phyloP scores from a whole-genome alignment of 2,329 filamentous ascomycete genomes.

The Trichoderma guizhouense region DNA sequence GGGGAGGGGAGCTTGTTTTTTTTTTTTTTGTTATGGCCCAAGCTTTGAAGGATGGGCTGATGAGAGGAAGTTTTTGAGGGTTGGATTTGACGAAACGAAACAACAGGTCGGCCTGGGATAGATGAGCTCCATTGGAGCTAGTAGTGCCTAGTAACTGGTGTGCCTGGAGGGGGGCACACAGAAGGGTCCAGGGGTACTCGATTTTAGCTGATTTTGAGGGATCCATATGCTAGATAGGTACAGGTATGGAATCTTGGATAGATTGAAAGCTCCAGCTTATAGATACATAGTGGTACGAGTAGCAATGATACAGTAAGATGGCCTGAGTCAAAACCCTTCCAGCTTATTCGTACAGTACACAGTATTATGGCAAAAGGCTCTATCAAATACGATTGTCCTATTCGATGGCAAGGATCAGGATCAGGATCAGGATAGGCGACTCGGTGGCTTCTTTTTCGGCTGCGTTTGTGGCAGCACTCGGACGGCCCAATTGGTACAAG shows the following conservation, averaged over 20 bases:
- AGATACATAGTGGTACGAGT: background rate
- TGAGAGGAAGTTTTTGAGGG: background rate
- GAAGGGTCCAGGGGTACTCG: background rate
- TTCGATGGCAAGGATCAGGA: too few relatives aligned
- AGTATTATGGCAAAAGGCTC: background rate
- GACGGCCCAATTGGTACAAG: background rate
- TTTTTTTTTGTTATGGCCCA: background rate
- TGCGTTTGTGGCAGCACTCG: background rate
- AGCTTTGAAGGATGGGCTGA: background rate
- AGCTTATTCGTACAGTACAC: background rate
- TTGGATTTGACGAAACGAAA: background rate
- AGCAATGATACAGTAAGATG: too few relatives aligned
- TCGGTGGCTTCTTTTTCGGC: background rate
- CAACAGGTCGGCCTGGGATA: background rate
- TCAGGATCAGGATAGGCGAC: background rate
- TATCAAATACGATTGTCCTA: too few relatives aligned
- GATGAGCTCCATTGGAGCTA: background rate
- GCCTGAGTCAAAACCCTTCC: background rate
- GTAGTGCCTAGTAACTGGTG: background rate
- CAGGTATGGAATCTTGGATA: background rate
- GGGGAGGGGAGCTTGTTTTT: background rate
- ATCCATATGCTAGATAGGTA: too few relatives aligned
- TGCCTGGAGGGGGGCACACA: background rate
- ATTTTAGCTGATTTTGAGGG: background rate
- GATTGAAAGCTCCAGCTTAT: background rate